Evolutionary conservation across 495 filamentous ascomycete genomes (phyloP).

Genomic region (Pyrenula aspistea): DNA sequence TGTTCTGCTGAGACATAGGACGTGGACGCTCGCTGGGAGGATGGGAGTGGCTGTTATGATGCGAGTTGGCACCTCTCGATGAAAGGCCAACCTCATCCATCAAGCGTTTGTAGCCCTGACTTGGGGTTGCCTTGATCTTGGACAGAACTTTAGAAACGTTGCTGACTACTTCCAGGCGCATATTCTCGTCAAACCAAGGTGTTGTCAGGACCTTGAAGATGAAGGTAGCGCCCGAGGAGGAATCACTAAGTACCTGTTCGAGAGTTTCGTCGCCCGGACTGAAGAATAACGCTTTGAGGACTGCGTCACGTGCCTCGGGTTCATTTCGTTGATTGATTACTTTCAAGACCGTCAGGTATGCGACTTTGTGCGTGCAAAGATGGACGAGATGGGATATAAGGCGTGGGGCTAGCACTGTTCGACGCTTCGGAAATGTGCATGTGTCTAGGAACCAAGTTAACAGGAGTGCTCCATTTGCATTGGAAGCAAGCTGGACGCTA

Average conservation of each 20-base stretch:
- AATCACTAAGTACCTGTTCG: conserved; percentile 84
- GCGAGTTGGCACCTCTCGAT: conserved; percentile 39
- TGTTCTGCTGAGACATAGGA: conserved; percentile 33
- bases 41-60: conserved; percentile 27
- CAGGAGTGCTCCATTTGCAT: conserved; percentile 86
- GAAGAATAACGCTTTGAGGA: conserved; percentile 91
- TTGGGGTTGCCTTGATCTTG: conserved; percentile 81
- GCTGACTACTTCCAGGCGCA: conserved; percentile 76
- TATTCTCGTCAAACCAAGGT: conserved; percentile 90
- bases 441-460: conserved; percentile 98
- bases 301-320: conserved; percentile 80
- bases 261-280: conserved; percentile 76
- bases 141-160: conserved; percentile 83
- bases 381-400: conserved; percentile 94
- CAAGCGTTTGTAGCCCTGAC: conserved; percentile 92
- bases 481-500: conserved; percentile 92
- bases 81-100: conserved; percentile 96
- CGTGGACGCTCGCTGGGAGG: conserved; percentile 36
- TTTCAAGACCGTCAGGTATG: conserved; percentile 93
- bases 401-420: conserved; percentile 83
- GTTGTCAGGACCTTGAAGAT: conserved; percentile 98
- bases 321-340: conserved; percentile 98
- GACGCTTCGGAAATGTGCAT: conserved; percentile 85
- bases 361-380: conserved; percentile 96
- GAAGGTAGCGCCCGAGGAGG: conserved; percentile 83